These are phyloP conservation scores for Sporisorium graminicola DNA, from an alignment of 1,284 basidiomycete genomes.

Conservation along the genomic window DNA sequence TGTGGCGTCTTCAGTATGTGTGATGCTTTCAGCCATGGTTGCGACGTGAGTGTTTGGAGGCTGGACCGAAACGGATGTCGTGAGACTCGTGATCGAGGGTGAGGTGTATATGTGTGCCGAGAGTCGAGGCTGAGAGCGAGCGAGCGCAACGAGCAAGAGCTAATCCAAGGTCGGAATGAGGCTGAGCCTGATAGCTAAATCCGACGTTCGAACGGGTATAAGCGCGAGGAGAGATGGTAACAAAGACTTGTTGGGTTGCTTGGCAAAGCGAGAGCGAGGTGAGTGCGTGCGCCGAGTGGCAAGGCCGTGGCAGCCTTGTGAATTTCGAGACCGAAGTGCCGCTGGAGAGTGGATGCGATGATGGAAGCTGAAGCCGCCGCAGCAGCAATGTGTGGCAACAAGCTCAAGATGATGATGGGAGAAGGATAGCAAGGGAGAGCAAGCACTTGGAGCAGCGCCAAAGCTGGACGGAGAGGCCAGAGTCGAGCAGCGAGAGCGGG, in stretches of 20 bases:
- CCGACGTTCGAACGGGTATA: neutral
- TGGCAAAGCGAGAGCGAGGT: neutral
- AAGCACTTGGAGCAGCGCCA: neutral
- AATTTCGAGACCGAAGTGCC: neutral
- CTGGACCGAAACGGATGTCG: neutral
- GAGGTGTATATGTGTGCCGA: neutral
- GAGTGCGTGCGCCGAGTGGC: neutral
- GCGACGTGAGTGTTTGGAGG: neutral
- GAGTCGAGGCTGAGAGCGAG: neutral
- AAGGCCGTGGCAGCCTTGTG: neutral
- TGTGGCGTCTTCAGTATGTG: slow-evolving; percentile 43
- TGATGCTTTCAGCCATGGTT: slow-evolving; percentile 23
- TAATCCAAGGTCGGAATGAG: neutral
- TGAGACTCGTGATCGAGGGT: neutral
- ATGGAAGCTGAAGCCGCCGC: neutral
- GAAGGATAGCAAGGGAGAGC: neutral
- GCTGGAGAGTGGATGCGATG: neutral
- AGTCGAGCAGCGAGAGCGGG: neutral
- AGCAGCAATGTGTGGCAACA: neutral
- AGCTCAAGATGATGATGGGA: neutral
- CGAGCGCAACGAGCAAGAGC: neutral
- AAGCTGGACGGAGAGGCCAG: slow-evolving; percentile 6
- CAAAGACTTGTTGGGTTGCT: no score
- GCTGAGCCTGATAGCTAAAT: neutral
- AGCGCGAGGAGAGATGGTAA: neutral